These are phyloP conservation scores for Lanmaoa rubissima DNA, from an alignment of 768 basidiomycete genomes.

Conservation along the genomic window DNA sequence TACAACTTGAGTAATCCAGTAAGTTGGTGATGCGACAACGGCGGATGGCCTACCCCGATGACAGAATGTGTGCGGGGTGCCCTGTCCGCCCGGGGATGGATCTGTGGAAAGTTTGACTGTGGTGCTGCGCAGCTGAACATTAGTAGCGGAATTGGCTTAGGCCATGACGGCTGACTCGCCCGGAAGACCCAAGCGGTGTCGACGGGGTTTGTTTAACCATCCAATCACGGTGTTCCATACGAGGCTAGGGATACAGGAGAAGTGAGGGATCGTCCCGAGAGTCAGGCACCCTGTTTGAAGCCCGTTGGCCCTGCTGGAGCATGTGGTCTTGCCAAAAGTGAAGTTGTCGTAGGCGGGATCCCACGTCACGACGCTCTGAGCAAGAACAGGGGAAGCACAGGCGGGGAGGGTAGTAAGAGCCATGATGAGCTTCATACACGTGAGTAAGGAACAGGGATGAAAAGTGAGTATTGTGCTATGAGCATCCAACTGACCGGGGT, in stretches of 20 bases:
- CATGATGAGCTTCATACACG: neutral
- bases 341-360: constrained; percentile 18
- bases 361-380: neutral
- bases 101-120: too few relatives aligned
- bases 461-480: neutral
- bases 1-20: too few relatives aligned
- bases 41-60: neutral
- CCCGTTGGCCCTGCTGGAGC: constrained; percentile 34
- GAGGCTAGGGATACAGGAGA: neutral
- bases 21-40: neutral
- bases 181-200: neutral
- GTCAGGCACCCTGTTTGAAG: constrained; percentile 20
- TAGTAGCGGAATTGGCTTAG: too few relatives aligned
- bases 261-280: too few relatives aligned
- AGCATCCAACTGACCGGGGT: neutral
- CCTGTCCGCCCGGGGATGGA: neutral
- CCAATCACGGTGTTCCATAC: constrained; percentile 39
- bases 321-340: constrained; percentile 30
- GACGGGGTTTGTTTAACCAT: constrained; percentile 24
- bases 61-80: neutral
- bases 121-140: too few relatives aligned
- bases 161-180: too few relatives aligned
- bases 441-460: neutral
- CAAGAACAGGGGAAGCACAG: neutral
- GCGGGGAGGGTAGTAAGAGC: neutral